These are phyloP conservation scores for Diplocarpon mali DNA, from an alignment of 2,329 filamentous ascomycete genomes.

Conservation along the genomic window DNA sequence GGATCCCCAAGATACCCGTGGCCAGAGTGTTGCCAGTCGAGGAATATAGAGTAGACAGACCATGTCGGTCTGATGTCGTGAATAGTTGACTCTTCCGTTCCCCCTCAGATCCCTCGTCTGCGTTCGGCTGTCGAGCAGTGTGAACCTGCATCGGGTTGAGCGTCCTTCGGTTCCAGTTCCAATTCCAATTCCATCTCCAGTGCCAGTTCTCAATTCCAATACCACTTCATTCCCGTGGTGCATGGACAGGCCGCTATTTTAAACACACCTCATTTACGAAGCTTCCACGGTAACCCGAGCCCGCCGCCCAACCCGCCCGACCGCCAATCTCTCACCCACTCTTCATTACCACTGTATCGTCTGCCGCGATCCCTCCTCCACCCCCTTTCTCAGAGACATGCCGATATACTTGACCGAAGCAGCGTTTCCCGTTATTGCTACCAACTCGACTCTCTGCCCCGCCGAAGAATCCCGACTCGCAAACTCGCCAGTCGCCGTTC, in stretches of 20 bases:
- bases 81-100: no score
- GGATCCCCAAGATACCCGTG: no score
- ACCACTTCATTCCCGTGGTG: no score
- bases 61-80: no score
- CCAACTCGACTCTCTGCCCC: constrained; percentile 3
- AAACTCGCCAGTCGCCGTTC: constrained; percentile 15
- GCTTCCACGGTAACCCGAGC: neutral
- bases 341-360: neutral
- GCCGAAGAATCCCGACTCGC: constrained; percentile 9
- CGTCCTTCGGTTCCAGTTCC: neutral
- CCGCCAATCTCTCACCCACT: neutral
- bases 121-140: no score
- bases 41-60: no score
- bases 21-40: no score
- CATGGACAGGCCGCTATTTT: constrained; percentile 4
- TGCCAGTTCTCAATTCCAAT: no score
- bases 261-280: constrained; percentile 5
- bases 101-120: no score
- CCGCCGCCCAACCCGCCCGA: neutral
- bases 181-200: no score
- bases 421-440: constrained; percentile 1
- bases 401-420: constrained; percentile 14
- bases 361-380: neutral
- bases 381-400: constrained; percentile 8
- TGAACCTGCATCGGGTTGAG: neutral